phyloP scores from a whole-genome alignment of 2,329 filamentous ascomycete species.

The Ophiostoma montium region DNA sequence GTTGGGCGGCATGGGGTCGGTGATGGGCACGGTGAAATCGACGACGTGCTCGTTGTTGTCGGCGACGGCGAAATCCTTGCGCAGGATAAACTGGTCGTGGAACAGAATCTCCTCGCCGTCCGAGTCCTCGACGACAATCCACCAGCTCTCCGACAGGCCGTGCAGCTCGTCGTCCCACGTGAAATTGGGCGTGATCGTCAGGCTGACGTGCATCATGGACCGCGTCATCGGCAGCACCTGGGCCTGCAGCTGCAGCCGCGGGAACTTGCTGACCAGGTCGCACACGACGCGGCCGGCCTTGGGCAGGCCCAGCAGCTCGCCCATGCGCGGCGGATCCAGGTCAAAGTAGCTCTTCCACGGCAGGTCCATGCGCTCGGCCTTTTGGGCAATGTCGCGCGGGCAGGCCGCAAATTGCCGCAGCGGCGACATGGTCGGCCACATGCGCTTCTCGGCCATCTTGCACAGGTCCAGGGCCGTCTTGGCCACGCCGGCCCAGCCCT shows the following conservation, averaged over 20 bases:
- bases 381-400: conserved; percentile 73
- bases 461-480: conserved; percentile 88
- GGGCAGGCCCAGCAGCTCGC: conserved; percentile 75
- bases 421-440: conserved; percentile 99
- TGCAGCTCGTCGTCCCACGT: conserved; percentile 88
- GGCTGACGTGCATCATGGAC: conserved; percentile 78
- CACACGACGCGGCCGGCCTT: conserved; percentile 80
- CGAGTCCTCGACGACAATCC: conserved; percentile 94
- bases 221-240: conserved; percentile 90
- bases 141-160: conserved; percentile 81
- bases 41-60: conserved; percentile 90
- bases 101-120: conserved; percentile 93
- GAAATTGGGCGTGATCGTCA: conserved; percentile 88
- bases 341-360: conserved; percentile 92
- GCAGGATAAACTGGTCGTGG: conserved; percentile 85
- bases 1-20: conserved; percentile 94
- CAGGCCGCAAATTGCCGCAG: conserved; percentile 79
- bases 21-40: conserved; percentile 92
- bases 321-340: conserved; percentile 90
- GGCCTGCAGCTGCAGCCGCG: conserved; percentile 80
- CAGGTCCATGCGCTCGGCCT: conserved; percentile 89
- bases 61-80: conserved; percentile 71
- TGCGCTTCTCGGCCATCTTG: conserved; percentile 98
- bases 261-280: conserved; percentile 79
- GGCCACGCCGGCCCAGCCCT: conserved; percentile 87